Percentiles rank a stretch among this genome's conserved stretches.
Evolutionary conservation across 106 monocot genomes (phyloP).

Genomic region (Apostasia shenzhenica): DNA sequence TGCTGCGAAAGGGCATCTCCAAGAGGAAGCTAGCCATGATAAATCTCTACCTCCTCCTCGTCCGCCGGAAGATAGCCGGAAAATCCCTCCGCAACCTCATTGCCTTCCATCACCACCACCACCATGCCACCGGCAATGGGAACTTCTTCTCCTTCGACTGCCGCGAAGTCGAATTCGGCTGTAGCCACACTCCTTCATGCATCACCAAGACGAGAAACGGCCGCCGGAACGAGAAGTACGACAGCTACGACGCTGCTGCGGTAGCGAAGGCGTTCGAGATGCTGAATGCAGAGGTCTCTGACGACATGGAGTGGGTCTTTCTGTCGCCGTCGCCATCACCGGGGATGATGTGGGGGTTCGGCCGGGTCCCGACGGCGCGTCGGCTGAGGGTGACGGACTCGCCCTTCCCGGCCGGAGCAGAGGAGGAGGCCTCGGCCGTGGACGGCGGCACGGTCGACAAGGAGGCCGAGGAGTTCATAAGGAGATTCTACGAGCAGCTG

Average conservation of each 20-base stretch:
- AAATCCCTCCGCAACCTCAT: constrained; percentile 27
- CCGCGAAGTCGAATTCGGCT: constrained; percentile 62
- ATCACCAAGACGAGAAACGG: constrained; percentile 1
- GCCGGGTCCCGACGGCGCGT: constrained; percentile 13
- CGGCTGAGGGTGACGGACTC: constrained; percentile 48
- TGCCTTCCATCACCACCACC: constrained; percentile 12
- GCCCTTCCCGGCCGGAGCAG: constrained; percentile 28
- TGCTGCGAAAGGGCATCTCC: constrained; percentile 27
- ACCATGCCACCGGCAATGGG: constrained; percentile 12
- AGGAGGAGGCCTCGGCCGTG: constrained; percentile 7
- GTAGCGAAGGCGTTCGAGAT: constrained; percentile 12
- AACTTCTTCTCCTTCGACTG: constrained; percentile 36
- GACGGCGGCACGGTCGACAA: constrained; percentile 13
- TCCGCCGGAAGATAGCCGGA: constrained; percentile 42
- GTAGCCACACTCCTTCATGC: constrained; percentile 57
- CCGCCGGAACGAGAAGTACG: neutral
- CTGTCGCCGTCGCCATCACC: constrained; percentile 6
- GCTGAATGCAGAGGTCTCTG: constrained; percentile 2
- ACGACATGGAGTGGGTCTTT: neutral
- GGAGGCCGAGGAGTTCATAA: constrained; percentile 65
- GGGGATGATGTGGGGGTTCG: neutral
- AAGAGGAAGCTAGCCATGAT: constrained; percentile 36
- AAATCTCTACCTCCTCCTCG: constrained; percentile 50
- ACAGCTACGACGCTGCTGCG: constrained; percentile 6
- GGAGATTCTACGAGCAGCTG: constrained; percentile 63